Evolutionary conservation across 2,329 filamentous ascomycete species (phyloP), one percentile per base, ranked within the genome.

Genomic region (Dothideomycetes sp.): DNA sequence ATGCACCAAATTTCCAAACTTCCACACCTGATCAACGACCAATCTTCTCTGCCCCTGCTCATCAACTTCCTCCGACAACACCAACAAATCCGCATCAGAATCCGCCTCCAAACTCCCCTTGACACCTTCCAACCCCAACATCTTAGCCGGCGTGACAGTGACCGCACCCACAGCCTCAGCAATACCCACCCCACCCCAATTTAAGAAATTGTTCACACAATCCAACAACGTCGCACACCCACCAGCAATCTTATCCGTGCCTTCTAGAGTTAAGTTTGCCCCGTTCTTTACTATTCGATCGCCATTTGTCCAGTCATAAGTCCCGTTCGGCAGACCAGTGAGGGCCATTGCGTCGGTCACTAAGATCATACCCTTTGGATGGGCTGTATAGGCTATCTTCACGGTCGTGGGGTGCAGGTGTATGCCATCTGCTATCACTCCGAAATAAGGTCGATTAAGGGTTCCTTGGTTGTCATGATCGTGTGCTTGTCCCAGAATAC

Each of bases 291-390:
- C 62, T 48, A 77, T 76, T 15, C 69, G 63, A 41, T 76, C 73
- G 28, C 74, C 73, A 43, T 94, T 94, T 4, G 79, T 88, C 85
- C 86, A 94, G 47, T 81, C 75, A 57, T 94, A 94, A 2, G 76
- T 71, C 3, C 88, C 88, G 53, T 94, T 87, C 0, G 83, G 82
- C 40, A 93, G 69, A 1, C 88, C 88, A 15, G 84, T 80, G 12
- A 94, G 72, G 50, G 84, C 80, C 85, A 94, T 94, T 4, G 87
- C 87, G 60, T 95, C 88, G 0, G 88, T 94, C 31, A 95, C 87
- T 5, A 95, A 74, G 45, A 94, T 82, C 53, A 91, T 80, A 1
- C 88, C 88, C 4, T 80, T 74, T 0, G 85, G 86, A 55, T 94
- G 84, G 1, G 86, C 80, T 50, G 84, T 84, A 67, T 81, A 93